Evolutionary conservation across 2,329 filamentous ascomycete genomes (phyloP).

Genomic region (Cercospora brassicicola): DNA sequence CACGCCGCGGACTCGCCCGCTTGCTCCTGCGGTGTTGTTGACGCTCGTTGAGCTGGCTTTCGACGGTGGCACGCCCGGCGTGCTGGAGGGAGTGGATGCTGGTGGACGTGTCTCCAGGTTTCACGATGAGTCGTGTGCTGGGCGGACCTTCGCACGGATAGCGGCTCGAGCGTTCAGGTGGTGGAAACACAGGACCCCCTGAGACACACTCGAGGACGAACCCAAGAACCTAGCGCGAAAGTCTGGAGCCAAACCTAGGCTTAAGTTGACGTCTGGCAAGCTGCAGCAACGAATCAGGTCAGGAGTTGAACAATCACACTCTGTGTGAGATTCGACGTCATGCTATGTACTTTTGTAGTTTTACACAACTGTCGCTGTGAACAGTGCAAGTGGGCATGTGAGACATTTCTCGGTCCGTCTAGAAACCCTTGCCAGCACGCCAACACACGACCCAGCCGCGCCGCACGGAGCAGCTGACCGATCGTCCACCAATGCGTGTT

Average conservation of each 20-base stretch:
- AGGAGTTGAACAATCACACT: neutral
- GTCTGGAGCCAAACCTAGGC: neutral
- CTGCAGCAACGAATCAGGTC: neutral
- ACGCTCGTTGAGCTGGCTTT: neutral
- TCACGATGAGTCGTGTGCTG: constrained; percentile 16
- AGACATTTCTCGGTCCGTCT: constrained; percentile 8
- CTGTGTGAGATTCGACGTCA: neutral
- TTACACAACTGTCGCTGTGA: neutral
- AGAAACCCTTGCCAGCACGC: constrained; percentile 6
- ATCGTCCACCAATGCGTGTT: neutral
- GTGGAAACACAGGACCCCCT: constrained; percentile 7
- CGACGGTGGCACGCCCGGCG: neutral
- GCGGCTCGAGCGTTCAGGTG: constrained; percentile 11
- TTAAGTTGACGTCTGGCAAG: neutral
- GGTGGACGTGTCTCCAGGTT: constrained; percentile 11
- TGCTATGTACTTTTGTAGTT: neutral
- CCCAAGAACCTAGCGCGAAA: constrained; percentile 2
- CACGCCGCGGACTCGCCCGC: neutral
- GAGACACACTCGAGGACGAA: neutral
- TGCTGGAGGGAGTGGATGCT: neutral
- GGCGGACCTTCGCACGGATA: neutral
- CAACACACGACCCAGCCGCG: neutral
- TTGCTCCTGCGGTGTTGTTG: neutral
- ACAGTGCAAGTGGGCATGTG: constrained; percentile 1
- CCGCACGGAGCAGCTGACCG: constrained; percentile 5